phyloP scores from a whole-genome alignment of 495 filamentous ascomycete genomes.

The Podospora fimiseda region DNA sequence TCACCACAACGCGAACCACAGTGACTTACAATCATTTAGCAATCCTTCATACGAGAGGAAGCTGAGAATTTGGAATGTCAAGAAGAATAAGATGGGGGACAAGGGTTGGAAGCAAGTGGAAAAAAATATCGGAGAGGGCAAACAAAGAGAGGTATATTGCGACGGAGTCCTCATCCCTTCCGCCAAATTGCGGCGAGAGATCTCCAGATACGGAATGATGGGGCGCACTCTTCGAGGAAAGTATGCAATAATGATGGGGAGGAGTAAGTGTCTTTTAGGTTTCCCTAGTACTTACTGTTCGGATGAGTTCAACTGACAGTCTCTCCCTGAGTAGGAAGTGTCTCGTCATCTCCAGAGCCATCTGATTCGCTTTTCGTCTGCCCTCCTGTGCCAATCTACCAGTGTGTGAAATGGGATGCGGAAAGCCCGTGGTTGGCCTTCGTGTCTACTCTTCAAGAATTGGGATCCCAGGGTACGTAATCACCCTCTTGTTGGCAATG shows the following conservation, averaged over 20 bases:
- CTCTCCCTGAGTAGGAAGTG: neutral
- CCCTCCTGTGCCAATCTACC: neutral
- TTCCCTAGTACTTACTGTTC: neutral
- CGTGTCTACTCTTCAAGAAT: neutral
- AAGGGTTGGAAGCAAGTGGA: neutral
- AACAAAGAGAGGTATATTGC: neutral
- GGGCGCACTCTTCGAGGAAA: neutral
- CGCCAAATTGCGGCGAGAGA: neutral
- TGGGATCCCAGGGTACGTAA: neutral
- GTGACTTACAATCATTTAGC: neutral
- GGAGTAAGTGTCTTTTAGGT: neutral
- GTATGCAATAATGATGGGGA: neutral
- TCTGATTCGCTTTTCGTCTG: neutral
- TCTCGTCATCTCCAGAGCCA: neutral
- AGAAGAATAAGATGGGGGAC: neutral
- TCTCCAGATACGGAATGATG: neutral
- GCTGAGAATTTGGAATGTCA: neutral
- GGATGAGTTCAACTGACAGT: neutral
- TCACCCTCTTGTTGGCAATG: neutral
- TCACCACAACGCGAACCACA: neutral
- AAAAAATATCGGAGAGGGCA: neutral
- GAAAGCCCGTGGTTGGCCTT: neutral
- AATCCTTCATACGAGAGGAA: neutral
- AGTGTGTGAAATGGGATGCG: neutral
- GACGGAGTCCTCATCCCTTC: neutral